These are phyloP conservation scores for Ulmus americana DNA, from an alignment of 331 rosid species.

Conservation along the genomic window DNA sequence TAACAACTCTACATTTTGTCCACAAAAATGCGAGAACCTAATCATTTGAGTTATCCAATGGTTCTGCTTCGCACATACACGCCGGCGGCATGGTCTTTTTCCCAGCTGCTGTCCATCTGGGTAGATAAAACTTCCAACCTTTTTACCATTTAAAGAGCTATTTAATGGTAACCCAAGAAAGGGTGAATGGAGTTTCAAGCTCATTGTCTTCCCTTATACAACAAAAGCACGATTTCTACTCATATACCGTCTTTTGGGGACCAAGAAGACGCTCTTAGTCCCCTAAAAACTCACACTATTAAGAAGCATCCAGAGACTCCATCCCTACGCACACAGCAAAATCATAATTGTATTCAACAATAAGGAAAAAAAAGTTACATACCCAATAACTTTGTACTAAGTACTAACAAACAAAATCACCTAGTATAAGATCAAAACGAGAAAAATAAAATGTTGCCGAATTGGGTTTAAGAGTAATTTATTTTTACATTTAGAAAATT, in stretches of 20 bases:
- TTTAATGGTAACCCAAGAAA: constrained; percentile 50
- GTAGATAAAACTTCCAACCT: constrained; percentile 29
- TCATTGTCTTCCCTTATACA: constrained; percentile 50
- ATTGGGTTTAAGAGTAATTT: too few species aligned
- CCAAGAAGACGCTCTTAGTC: constrained; percentile 48
- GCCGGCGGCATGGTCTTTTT: constrained; percentile 35
- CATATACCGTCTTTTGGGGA: constrained; percentile 38
- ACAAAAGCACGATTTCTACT: constrained; percentile 15
- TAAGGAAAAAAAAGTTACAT: too few species aligned
- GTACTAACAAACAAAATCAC: too few species aligned
- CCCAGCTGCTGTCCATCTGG: constrained; percentile 29
- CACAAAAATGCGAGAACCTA: constrained; percentile 49
- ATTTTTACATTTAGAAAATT: too few species aligned
- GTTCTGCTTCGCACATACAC: constrained; percentile 40
- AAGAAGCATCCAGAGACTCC: constrained; percentile 15
- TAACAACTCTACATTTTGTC: constrained; percentile 55
- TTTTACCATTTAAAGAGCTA: constrained; percentile 34
- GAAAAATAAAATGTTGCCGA: too few species aligned
- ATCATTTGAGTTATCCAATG: constrained; percentile 43
- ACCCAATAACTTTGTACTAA: too few species aligned
- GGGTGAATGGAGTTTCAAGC: constrained; percentile 36
- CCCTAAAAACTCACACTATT: constrained; percentile 37
- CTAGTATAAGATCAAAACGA: too few species aligned
- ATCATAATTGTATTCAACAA: background rate
- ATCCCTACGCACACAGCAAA: constrained; percentile 13